phyloP scores from a whole-genome alignment of 192 early-diverging fungal species.

The Chytriomyces confervae region DNA sequence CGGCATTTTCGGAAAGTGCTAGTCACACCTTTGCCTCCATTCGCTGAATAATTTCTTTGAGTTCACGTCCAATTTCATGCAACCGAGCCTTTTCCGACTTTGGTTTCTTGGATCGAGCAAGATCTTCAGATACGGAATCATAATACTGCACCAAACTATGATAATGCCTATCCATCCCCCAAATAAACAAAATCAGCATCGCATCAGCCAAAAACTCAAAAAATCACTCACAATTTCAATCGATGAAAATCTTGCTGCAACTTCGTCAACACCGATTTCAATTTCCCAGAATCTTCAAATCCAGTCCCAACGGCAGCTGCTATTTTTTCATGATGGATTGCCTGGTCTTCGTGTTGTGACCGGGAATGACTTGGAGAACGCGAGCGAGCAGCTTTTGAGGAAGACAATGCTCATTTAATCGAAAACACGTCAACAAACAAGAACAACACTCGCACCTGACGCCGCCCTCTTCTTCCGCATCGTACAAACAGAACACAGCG shows the following conservation, averaged over 20 bases:
- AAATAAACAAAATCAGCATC: background rate
- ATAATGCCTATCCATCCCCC: conserved; percentile 47
- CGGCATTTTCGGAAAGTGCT: background rate
- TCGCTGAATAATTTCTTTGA: conserved; percentile 54
- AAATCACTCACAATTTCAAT: conserved; percentile 24
- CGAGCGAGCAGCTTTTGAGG: background rate
- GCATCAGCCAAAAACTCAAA: background rate
- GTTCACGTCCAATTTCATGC: conserved; percentile 49
- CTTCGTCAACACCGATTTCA: conserved; percentile 21
- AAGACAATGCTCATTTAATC: conserved; percentile 5
- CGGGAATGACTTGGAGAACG: conserved; percentile 11
- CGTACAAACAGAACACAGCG: conserved; percentile 58
- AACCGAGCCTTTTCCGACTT: conserved; percentile 29
- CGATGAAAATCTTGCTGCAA: conserved; percentile 26
- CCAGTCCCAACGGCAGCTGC: conserved; percentile 15
- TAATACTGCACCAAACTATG: conserved; percentile 52
- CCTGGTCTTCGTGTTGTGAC: conserved; percentile 3
- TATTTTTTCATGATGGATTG: conserved; percentile 14
- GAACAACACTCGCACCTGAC: background rate
- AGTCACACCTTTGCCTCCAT: conserved; percentile 57
- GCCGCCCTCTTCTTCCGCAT: conserved; percentile 27
- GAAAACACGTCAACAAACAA: background rate
- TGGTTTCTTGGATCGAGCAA: background rate
- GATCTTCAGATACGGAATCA: conserved; percentile 44
- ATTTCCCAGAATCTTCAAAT: conserved; percentile 10